Evolutionary conservation across 2,329 filamentous ascomycete genomes (phyloP), one percentile per base, ranked within the genome.

Genomic region (Lasiodiplodia hormozganensis): DNA sequence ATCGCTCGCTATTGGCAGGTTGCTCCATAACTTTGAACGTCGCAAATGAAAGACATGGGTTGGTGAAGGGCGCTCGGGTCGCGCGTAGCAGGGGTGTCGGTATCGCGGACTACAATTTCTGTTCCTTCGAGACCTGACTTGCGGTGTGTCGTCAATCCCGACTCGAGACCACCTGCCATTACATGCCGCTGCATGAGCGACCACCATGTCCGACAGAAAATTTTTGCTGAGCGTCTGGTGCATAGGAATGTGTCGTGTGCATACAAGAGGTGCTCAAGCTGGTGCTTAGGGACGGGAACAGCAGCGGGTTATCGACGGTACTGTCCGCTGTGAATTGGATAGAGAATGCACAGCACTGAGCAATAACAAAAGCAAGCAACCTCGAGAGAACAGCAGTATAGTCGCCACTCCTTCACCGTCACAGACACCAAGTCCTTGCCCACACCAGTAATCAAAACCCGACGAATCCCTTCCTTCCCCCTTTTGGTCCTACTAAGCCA

Each of bases 11-110:
- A 64, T 64, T 64, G 60, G 58, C 10, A n/a, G 60, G 21, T 23
- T 6, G 18, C 21, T 25, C 6, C 47, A 34, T 34, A 64, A 64
- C 47, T 52, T 64, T 49, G 28, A 52, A 64, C 60, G 60, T 64
- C 60, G 60, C 60, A 64, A 64, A n/a, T 38, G 21, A 34, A 64
- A 64, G 60, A 64, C 60, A 64, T 64, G 60, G 60, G 60, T 47
- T 31, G 60, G 60, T 64, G 47, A 64, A 64, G 43, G 60, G 60
- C 47, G 60, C 60, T 64, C 47, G 43, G 60, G 60, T 64, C 43
- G 43, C 43, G 43, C 8, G 43, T 47, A 5, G 43, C 43, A 47
- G 43, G 54, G 54, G 34, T 56, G 51, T 31, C 23, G 25, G 11
- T 12, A 47, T 14, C 18, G 43, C n/a, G 10, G 43, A n/a, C n/a